Conservation (phyloP, 768 basidiomycete species). For the Xerocomellus amylosporus region DNA sequence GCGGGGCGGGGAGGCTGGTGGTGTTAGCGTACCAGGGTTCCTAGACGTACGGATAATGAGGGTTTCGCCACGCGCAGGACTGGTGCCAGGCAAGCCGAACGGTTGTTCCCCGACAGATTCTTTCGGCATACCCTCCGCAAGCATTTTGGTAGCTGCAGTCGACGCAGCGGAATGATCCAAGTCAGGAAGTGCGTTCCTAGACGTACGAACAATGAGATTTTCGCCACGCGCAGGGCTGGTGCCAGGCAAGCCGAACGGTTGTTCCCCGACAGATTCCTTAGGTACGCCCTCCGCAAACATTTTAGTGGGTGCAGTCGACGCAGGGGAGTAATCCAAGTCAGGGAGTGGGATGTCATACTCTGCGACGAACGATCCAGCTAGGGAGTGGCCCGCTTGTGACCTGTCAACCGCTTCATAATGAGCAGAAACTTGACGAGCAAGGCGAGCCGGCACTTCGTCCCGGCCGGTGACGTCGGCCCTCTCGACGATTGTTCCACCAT, state of each 20-base stretch:
- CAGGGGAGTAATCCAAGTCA: slow-evolving; percentile 3
- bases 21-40: neutral
- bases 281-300: neutral
- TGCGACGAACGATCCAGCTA: slow-evolving; percentile 14
- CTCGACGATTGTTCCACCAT: neutral
- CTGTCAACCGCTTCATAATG: neutral
- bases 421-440: neutral
- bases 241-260: slow-evolving; percentile 8
- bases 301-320: neutral
- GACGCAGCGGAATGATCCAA: too few species aligned
- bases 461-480: neutral
- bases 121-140: neutral
- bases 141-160: neutral
- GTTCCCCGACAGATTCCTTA: slow-evolving; percentile 5
- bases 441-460: neutral
- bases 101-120: neutral
- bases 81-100: slow-evolving; percentile 14
- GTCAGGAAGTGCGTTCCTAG: neutral
- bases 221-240: slow-evolving; percentile 10
- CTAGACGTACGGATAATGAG: neutral
- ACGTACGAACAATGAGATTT: neutral
- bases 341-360: slow-evolving; percentile 16
- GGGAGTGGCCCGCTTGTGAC: neutral
- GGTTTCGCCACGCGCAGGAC: slow-evolving; percentile 3
- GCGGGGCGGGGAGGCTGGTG: slow-evolving; percentile 1